A percentile compares a stretch with the other conserved stretches of the same genome.
These are phyloP conservation scores for Kickxella alabastrina DNA, from an alignment of 192 early-diverging fungal genomes.

Conservation along the genomic window DNA sequence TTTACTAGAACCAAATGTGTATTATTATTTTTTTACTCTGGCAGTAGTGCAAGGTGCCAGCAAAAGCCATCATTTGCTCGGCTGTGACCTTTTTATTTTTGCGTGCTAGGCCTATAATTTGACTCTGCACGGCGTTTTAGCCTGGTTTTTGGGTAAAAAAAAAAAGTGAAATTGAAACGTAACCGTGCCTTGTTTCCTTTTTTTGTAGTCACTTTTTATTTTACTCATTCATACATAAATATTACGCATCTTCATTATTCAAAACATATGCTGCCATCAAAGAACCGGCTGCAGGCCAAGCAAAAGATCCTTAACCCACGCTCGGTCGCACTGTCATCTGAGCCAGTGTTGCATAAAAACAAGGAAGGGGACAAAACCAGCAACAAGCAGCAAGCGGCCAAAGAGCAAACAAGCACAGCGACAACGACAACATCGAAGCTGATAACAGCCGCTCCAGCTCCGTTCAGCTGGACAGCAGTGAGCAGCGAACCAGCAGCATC, in stretches of 20 bases:
- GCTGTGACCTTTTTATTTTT: too few species aligned
- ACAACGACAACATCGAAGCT: background rate
- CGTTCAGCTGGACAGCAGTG: background rate
- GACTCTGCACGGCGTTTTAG: too few species aligned
- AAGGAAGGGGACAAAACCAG: too few species aligned
- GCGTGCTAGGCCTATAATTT: too few species aligned
- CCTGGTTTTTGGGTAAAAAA: too few species aligned
- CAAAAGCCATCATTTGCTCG: too few species aligned
- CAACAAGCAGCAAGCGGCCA: background rate
- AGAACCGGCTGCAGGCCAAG: slow-evolving; percentile 22
- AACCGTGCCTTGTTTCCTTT: background rate
- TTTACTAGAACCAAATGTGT: background rate
- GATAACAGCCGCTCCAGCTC: too few species aligned
- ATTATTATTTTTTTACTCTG: too few species aligned
- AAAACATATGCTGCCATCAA: slow-evolving; percentile 33
- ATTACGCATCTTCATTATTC: background rate
- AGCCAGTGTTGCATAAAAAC: slow-evolving; percentile 20
- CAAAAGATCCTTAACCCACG: slow-evolving; percentile 9
- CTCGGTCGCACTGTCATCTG: slow-evolving; percentile 18
- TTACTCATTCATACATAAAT: background rate
- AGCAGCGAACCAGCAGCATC: background rate
- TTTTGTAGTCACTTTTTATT: background rate
- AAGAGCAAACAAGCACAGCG: background rate
- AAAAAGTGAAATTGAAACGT: background rate
- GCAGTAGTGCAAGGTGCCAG: too few species aligned